These are phyloP conservation scores for Theileria parva DNA, from an alignment of 169 alveolate genomes.

Conservation along the genomic window DNA sequence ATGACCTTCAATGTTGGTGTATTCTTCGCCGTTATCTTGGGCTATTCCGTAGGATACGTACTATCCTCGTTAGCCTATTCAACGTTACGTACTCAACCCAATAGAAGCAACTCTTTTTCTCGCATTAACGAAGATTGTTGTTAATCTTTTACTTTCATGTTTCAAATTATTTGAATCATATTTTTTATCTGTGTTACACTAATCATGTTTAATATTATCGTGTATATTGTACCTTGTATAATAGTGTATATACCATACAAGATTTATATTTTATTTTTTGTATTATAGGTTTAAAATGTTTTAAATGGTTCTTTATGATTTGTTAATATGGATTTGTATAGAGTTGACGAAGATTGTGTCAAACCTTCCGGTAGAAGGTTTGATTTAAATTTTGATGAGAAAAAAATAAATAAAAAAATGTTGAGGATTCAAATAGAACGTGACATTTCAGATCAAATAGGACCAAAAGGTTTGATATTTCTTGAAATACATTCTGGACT, in stretches of 20 bases:
- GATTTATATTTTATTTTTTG: not conserved
- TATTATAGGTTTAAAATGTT: not conserved
- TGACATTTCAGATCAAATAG: conserved; percentile 10
- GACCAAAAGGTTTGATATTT: conserved; percentile 34
- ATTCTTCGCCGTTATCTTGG: conserved; percentile 65
- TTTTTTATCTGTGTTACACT: too few species aligned
- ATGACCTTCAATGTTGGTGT: conserved; percentile 78
- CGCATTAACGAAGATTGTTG: conserved; percentile 48
- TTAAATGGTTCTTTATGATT: not conserved
- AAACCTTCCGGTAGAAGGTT: conserved; percentile 3
- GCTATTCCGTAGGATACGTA: conserved; percentile 71
- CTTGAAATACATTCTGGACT: not conserved
- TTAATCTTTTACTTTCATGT: conserved; percentile 10
- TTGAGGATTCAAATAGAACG: conserved; percentile 49
- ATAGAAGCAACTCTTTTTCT: not conserved
- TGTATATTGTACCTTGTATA: not conserved
- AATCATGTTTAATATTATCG: not conserved
- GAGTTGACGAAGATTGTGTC: conserved; percentile 16
- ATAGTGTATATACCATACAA: not conserved
- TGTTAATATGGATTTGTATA: not conserved
- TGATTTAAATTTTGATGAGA: not conserved
- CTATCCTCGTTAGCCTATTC: conserved; percentile 41
- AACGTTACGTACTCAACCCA: not conserved
- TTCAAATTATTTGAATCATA: too few species aligned
- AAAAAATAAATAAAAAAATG: conserved; percentile 2